Evolutionary conservation across 495 filamentous ascomycete species (phyloP), one percentile per base, ranked within the genome.

Genomic region (Echria macrotheca): DNA sequence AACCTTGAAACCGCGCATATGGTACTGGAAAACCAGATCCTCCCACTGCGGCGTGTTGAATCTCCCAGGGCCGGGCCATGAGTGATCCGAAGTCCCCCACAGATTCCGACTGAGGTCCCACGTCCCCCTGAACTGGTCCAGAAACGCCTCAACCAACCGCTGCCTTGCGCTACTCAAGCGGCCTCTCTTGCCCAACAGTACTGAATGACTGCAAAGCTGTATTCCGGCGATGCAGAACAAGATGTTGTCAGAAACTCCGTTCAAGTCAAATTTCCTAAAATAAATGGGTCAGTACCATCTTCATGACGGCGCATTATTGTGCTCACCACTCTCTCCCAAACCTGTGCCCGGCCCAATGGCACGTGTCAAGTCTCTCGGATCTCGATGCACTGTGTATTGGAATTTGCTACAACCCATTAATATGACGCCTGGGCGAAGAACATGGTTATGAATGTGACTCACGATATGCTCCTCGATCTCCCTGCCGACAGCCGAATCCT

Each of bases 251-350:
- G 3, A 2, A 5, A 35, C 5, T n/a, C 43, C 26, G 28, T 23
- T 35, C 28, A 45, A 15, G 1, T 29, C 26, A 23, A 45, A 35
- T 22, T 19, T 45, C 43, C 41, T 44, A 19, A 4, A 2, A n/a
- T 4, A 15, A 35, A 35, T n/a, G 12, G 3, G 31, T 11, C 9
- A 11, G 31, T n/a, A n/a, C n/a, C n/a, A n/a, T 35, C 9, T n/a
- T 3, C 3, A 35, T 10, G 17, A 10, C 21, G 3, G 14, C 28
- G 12, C 7, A 31, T 6, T 31, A 10, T 18, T 3, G n/a, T 18
- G n/a, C 36, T 21, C 14, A 39, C 36, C 38, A 41, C 11, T 41
- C 38, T 24, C 38, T 41, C 21, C 38, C 38, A 24, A 41, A 41
- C 4, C 38, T 17, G 5, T 41, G 38, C 12, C 38, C 38, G 3